These are phyloP conservation scores for Suillus lakei DNA, from an alignment of 768 basidiomycete genomes.

Conservation along the genomic window DNA sequence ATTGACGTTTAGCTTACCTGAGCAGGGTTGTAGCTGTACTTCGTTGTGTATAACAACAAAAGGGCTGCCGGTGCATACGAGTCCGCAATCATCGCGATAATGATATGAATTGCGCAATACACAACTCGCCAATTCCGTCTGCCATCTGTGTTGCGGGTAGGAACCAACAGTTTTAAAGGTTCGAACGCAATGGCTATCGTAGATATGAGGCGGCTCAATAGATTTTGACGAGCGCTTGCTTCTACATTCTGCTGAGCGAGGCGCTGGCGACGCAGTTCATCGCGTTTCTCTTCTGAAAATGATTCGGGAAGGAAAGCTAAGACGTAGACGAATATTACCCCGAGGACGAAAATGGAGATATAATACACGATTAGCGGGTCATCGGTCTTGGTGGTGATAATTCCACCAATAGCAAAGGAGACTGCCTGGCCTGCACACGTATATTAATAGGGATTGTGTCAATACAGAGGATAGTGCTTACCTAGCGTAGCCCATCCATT, in stretches of 20 bases:
- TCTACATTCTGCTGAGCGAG: background rate
- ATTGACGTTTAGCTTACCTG: conserved; percentile 20
- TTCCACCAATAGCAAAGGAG: conserved; percentile 35
- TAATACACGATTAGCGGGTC: conserved; percentile 29
- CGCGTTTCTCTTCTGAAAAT: conserved; percentile 29
- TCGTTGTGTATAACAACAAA: conserved; percentile 30
- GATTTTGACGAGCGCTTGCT: background rate
- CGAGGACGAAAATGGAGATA: conserved; percentile 19
- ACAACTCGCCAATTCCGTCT: conserved; percentile 34
- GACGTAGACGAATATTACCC: conserved; percentile 24
- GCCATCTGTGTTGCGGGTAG: conserved; percentile 21
- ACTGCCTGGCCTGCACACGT: conserved; percentile 24
- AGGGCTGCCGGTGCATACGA: conserved; percentile 21
- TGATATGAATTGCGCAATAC: conserved; percentile 31
- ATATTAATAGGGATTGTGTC: conserved; percentile 3
- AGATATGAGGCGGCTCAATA: conserved; percentile 1
- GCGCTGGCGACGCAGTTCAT: conserved; percentile 16
- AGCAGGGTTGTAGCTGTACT: conserved; percentile 31
- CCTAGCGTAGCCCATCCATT: conserved; percentile 36
- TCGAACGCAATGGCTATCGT: conserved; percentile 20
- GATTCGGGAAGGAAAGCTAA: conserved; percentile 35
- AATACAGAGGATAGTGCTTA: background rate
- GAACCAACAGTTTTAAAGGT: conserved; percentile 29
- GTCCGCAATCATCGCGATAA: conserved; percentile 24
- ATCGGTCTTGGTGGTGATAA: conserved; percentile 30